A percentile compares a stretch with the other conserved stretches of the same genome.
phyloP scores from a whole-genome alignment of 306 rosid species.

The Canavalia gladiata region DNA sequence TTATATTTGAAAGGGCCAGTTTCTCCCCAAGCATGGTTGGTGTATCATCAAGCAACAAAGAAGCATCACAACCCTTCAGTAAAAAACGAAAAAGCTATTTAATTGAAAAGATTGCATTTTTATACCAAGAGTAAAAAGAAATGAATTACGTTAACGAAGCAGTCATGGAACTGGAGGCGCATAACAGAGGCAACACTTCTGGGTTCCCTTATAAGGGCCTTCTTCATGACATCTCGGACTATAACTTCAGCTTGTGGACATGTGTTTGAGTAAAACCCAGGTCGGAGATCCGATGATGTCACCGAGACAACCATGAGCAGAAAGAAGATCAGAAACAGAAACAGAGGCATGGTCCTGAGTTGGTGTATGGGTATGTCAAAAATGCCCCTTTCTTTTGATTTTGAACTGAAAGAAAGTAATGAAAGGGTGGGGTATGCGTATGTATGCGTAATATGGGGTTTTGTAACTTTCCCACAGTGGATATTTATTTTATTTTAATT shows the following conservation, averaged over 20 bases:
- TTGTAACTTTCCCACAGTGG: not conserved
- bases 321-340: slow-evolving; percentile 47
- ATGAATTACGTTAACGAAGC: slow-evolving; percentile 64
- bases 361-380: slow-evolving; percentile 1
- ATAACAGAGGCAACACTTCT: slow-evolving; percentile 89
- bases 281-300: slow-evolving; percentile 57
- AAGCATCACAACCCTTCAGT: slow-evolving; percentile 84
- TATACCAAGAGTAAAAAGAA: too few relatives aligned
- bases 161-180: slow-evolving; percentile 92
- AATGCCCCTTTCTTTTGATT: not conserved
- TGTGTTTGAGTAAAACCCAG: slow-evolving; percentile 60
- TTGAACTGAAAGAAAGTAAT: not conserved
- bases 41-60: slow-evolving; percentile 91
- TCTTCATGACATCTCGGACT: slow-evolving; percentile 72
- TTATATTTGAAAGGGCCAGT: slow-evolving; percentile 76
- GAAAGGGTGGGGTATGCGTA: too few relatives aligned
- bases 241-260: slow-evolving; percentile 73
- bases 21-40: slow-evolving; percentile 86
- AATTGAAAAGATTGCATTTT: not conserved
- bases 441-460: not conserved
- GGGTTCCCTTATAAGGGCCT: slow-evolving; percentile 67
- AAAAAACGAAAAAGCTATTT: too few relatives aligned
- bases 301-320: slow-evolving; percentile 33
- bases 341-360: not conserved
- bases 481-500: not conserved